Evolutionary conservation across 805 yeast species (phyloP).

Genomic region (Saturnispora dispora): DNA sequence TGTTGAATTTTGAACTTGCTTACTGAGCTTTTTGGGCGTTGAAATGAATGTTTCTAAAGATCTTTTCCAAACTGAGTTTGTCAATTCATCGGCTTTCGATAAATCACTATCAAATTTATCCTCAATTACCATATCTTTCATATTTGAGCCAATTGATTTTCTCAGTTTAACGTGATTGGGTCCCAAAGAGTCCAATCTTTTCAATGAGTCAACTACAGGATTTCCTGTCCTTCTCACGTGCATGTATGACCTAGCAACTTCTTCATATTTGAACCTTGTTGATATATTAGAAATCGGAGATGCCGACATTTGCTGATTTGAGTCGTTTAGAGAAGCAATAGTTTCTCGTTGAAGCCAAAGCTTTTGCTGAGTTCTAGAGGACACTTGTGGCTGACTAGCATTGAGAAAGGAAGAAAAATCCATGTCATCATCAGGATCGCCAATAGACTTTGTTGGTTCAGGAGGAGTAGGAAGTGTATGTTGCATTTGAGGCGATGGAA

Average conservation of each 20-base stretch:
- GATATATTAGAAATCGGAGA: slow-evolving; percentile 28
- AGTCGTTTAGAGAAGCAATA: slow-evolving; percentile 51
- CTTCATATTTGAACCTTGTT: slow-evolving; percentile 67
- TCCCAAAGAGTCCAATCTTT: slow-evolving; percentile 32
- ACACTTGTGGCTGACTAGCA: slow-evolving; percentile 31
- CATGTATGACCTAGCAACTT: slow-evolving; percentile 63
- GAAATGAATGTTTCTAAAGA: background rate
- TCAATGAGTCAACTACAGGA: slow-evolving; percentile 58
- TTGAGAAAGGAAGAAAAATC: slow-evolving; percentile 25
- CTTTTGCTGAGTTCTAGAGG: slow-evolving; percentile 73
- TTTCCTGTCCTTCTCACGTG: slow-evolving; percentile 61
- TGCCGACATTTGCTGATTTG: slow-evolving; percentile 23
- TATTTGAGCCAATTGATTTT: background rate
- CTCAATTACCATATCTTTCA: background rate
- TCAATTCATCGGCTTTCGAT: slow-evolving; percentile 3
- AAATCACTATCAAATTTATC: slow-evolving; percentile 6
- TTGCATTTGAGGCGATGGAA: background rate
- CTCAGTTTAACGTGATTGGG: background rate
- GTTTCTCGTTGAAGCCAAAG: slow-evolving; percentile 74
- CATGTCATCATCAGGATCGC: slow-evolving; percentile 7
- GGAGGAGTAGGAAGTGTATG: background rate
- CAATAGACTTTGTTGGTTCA: background rate
- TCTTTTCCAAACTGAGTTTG: slow-evolving; percentile 12
- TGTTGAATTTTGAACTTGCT: background rate
- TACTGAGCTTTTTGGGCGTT: background rate